A percentile compares a stretch with the other conserved stretches of the same genome.
phyloP scores from a whole-genome alignment of 495 filamentous ascomycete genomes.

The Talaromyces stipitatus region DNA sequence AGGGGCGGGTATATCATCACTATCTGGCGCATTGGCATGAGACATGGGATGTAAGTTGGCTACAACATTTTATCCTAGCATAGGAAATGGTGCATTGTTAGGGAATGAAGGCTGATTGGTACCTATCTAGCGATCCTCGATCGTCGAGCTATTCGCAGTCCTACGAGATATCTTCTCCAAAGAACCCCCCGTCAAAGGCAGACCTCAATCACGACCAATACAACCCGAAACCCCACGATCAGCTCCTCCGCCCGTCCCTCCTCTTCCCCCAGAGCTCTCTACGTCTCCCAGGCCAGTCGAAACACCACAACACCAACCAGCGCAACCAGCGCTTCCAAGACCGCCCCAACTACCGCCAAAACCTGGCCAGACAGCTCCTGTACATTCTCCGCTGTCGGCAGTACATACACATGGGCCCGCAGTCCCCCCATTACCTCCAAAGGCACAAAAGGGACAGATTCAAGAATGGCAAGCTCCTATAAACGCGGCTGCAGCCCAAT shows the following conservation, averaged over 20 bases:
- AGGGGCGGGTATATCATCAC: conserved; percentile 91
- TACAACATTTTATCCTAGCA: not conserved
- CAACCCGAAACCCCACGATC: conserved; percentile 35
- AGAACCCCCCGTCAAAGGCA: conserved; percentile 83
- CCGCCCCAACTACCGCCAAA: conserved; percentile 20
- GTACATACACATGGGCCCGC: conserved; percentile 28
- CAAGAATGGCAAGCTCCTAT: not conserved
- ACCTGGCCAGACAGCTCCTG: conserved; percentile 17
- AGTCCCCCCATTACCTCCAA: conserved; percentile 35
- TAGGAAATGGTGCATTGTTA: not conserved
- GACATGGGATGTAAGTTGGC: conserved; percentile 76
- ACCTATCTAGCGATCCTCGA: conserved; percentile 65
- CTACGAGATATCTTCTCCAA: conserved; percentile 85
- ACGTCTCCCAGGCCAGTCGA: conserved; percentile 13
- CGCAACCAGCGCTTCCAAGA: conserved; percentile 13
- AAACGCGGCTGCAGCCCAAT: not conserved
- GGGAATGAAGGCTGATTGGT: conserved; percentile 19
- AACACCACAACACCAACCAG: conserved; percentile 12
- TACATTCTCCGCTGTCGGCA: conserved; percentile 23
- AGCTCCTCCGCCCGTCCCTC: conserved; percentile 59
- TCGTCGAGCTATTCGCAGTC: conserved; percentile 73
- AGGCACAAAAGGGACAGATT: conserved; percentile 27
- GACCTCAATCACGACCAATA: conserved; percentile 36
- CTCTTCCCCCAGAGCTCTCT: conserved; percentile 57
- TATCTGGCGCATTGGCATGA: conserved; percentile 85